These are phyloP conservation scores for Chaetomium globosum DNA, from an alignment of 2,329 filamentous ascomycete genomes.

Conservation along the genomic window DNA sequence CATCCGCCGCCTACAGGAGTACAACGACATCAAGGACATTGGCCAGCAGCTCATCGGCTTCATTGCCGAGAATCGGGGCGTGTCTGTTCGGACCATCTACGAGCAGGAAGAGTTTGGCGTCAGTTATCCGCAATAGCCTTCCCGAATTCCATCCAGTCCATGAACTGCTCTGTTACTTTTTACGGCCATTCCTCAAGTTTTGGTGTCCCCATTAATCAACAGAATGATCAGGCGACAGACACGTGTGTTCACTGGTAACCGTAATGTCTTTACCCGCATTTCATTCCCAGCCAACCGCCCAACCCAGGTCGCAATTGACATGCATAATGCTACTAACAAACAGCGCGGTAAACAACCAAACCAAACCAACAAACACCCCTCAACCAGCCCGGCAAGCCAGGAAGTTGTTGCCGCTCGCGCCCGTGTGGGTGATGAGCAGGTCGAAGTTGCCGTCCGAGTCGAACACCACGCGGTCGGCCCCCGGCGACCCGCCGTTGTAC, in stretches of 20 bases:
- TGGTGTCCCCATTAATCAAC: background rate
- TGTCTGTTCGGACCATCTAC: constrained; percentile 42
- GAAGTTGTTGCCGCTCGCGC: constrained; percentile 65
- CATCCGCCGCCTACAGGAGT: constrained; percentile 41
- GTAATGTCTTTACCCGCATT: background rate
- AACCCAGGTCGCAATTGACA: background rate
- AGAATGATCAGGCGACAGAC: too few species aligned
- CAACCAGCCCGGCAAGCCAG: constrained; percentile 53
- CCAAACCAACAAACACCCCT: too few species aligned
- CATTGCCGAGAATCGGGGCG: constrained; percentile 43
- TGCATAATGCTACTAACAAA: too few species aligned
- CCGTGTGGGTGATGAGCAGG: constrained; percentile 66
- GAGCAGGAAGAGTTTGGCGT: constrained; percentile 41
- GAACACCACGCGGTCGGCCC: constrained; percentile 65
- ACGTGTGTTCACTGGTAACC: background rate
- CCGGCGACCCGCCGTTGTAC: constrained; percentile 58
- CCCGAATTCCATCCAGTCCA: background rate
- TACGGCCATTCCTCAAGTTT: background rate
- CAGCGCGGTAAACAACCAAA: too few species aligned
- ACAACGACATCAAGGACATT: constrained; percentile 47
- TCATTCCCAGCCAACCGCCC: background rate
- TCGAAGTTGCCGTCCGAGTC: constrained; percentile 57
- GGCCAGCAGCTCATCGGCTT: constrained; percentile 46
- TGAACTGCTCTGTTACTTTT: background rate
- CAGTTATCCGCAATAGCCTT: constrained; percentile 34